Evolutionary conservation across 805 yeast genomes (phyloP).

Genomic region (Cyberlindnera mycetangii): DNA sequence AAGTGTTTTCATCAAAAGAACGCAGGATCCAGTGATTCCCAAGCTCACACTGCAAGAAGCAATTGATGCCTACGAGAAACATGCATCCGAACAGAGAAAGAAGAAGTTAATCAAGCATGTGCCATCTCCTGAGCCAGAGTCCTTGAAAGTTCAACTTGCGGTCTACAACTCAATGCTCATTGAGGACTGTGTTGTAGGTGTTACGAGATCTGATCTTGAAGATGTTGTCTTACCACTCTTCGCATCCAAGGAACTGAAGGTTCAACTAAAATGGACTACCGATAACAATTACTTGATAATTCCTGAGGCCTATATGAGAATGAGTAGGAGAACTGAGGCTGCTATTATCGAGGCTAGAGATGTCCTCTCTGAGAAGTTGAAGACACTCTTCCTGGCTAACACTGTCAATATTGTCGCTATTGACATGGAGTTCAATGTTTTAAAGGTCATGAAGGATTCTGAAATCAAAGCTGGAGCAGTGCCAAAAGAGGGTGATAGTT

Average conservation of each 20-base stretch:
- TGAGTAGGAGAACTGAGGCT: slow-evolving; percentile 39
- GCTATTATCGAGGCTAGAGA: slow-evolving; percentile 41
- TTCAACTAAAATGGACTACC: slow-evolving; percentile 38
- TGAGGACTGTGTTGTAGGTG: slow-evolving; percentile 51
- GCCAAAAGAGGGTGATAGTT: not conserved
- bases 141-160: slow-evolving; percentile 10
- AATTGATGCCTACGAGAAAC: slow-evolving; percentile 33
- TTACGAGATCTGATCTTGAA: slow-evolving; percentile 35
- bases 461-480: not conserved
- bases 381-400: slow-evolving; percentile 45
- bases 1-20: slow-evolving; percentile 57
- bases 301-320: slow-evolving; percentile 34
- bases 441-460: not conserved
- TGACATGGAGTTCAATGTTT: slow-evolving; percentile 28
- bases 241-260: slow-evolving; percentile 17
- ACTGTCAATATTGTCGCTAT: slow-evolving; percentile 45
- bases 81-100: slow-evolving; percentile 30
- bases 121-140: not conserved
- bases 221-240: slow-evolving; percentile 28
- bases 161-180: slow-evolving; percentile 53
- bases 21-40: slow-evolving; percentile 37
- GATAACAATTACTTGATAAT: slow-evolving; percentile 42
- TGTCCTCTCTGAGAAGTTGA: slow-evolving; percentile 32
- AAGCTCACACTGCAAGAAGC: slow-evolving; percentile 45
- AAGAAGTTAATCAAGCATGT: not conserved